Conservation (phyloP, 768 basidiomycete genomes). For the Hortiboletus flavorubellus region DNA sequence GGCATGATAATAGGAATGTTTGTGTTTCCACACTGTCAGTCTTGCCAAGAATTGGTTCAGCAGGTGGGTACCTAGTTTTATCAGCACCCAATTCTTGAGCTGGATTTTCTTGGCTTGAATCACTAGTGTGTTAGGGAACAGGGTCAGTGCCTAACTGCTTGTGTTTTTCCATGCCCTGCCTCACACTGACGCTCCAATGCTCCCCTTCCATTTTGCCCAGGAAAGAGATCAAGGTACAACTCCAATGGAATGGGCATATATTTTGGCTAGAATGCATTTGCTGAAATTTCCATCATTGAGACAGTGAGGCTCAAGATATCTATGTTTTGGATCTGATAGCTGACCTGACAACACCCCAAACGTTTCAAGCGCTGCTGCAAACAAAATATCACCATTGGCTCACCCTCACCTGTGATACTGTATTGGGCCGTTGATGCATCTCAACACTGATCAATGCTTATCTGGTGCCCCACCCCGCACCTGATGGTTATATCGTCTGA, state of each 20-base stretch:
- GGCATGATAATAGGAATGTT: slow-evolving; percentile 86
- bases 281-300: slow-evolving; percentile 47
- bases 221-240: slow-evolving; percentile 56
- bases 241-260: slow-evolving; percentile 63
- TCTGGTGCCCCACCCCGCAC: slow-evolving; percentile 36
- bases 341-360: slow-evolving; percentile 67
- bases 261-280: slow-evolving; percentile 38
- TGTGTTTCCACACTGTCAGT: slow-evolving; percentile 27
- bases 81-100: slow-evolving; percentile 93
- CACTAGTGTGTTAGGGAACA: slow-evolving; percentile 87
- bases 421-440: not conserved
- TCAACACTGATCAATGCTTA: slow-evolving; percentile 3
- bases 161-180: slow-evolving; percentile 61
- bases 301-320: slow-evolving; percentile 83
- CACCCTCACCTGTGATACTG: slow-evolving; percentile 26
- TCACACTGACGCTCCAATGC: slow-evolving; percentile 81
- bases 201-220: slow-evolving; percentile 48
- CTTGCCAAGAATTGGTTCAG: not conserved
- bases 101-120: slow-evolving; percentile 94
- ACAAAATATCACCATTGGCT: slow-evolving; percentile 74
- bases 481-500: slow-evolving; percentile 65
- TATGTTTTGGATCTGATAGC: slow-evolving; percentile 73
- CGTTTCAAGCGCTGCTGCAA: slow-evolving; percentile 90
- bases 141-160: slow-evolving; percentile 77
- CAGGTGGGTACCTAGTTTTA: slow-evolving; percentile 71